Evolutionary conservation across 2,329 filamentous ascomycete species (phyloP).

Genomic region (Lecanosticta acicola): DNA sequence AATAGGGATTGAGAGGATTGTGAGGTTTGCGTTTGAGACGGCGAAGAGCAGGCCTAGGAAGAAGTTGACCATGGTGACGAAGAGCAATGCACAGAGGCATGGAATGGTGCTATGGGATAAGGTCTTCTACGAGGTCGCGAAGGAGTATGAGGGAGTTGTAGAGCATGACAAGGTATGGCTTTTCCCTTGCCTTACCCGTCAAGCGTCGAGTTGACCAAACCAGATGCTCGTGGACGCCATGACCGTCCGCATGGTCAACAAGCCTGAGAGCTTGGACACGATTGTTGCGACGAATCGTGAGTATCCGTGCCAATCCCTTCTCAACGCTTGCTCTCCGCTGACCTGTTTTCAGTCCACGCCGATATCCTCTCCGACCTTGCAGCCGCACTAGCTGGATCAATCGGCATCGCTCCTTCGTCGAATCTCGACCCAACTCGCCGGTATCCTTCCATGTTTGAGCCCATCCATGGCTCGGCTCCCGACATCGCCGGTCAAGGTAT

Average conservation of each 20-base stretch:
- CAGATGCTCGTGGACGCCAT: constrained; percentile 49
- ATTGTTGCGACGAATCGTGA: constrained; percentile 50
- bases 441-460: constrained; percentile 59
- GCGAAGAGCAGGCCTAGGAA: constrained; percentile 40
- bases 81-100: constrained; percentile 45
- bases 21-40: constrained; percentile 45
- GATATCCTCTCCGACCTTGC: constrained; percentile 59
- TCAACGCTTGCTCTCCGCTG: constrained; percentile 1
- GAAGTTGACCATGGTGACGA: constrained; percentile 47
- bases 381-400: constrained; percentile 63
- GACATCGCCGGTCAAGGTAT: constrained; percentile 60
- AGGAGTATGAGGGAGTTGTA: constrained; percentile 41
- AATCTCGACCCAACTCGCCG: constrained; percentile 61
- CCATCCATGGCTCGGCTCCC: constrained; percentile 43
- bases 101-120: constrained; percentile 48
- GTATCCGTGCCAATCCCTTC: not conserved
- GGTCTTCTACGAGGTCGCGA: constrained; percentile 42
- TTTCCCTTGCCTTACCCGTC: too few species aligned
- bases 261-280: constrained; percentile 42
- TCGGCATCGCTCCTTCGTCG: constrained; percentile 66
- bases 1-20: constrained; percentile 43
- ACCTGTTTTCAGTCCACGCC: constrained; percentile 26
- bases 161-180: constrained; percentile 45
- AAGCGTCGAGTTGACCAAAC: too few species aligned
- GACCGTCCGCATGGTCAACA: constrained; percentile 45